These are phyloP conservation scores for Aspergillus piperis DNA, from an alignment of 2,329 filamentous ascomycete species.

Conservation along the genomic window DNA sequence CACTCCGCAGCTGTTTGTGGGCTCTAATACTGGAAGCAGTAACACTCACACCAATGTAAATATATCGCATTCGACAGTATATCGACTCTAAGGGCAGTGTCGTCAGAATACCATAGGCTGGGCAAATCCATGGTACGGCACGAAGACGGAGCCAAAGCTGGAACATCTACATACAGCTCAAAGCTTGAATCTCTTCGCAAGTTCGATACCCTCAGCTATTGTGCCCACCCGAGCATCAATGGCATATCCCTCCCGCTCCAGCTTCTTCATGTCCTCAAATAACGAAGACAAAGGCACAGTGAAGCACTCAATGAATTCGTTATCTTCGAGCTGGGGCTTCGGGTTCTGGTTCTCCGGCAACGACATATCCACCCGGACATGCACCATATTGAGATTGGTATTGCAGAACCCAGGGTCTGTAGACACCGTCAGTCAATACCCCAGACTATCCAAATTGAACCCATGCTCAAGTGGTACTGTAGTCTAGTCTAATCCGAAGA, in stretches of 20 bases:
- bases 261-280: conserved; percentile 65
- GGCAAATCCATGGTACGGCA: no score
- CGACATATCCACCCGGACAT: conserved; percentile 70
- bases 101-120: neutral
- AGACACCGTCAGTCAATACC: neutral
- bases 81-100: neutral
- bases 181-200: conserved; percentile 57
- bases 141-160: conserved; percentile 19
- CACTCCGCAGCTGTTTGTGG: neutral
- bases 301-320: conserved; percentile 81
- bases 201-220: conserved; percentile 74
- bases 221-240: conserved; percentile 79
- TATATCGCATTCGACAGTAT: neutral
- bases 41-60: neutral
- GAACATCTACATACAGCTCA: conserved; percentile 38
- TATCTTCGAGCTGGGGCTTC: conserved; percentile 71
- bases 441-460: no score
- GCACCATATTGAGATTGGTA: conserved; percentile 59
- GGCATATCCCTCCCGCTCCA: conserved; percentile 71
- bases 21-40: neutral
- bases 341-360: conserved; percentile 69
- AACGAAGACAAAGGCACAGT: conserved; percentile 64
- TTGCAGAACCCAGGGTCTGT: conserved; percentile 53
- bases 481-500: no score
- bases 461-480: no score